These are phyloP conservation scores for Dryas drummondii DNA, from an alignment of 306 rosid species.

Conservation along the genomic window DNA sequence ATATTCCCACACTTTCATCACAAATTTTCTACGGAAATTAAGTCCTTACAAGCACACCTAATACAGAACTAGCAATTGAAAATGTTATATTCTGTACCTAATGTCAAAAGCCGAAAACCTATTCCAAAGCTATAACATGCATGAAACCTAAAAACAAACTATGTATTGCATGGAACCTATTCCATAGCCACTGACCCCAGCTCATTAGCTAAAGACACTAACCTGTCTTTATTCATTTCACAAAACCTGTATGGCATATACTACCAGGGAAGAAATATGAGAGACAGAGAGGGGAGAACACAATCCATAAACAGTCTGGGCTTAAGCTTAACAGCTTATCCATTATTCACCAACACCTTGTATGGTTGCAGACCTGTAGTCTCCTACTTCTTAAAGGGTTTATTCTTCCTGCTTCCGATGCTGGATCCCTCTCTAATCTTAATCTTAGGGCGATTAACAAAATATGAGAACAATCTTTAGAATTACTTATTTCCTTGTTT, in stretches of 20 bases:
- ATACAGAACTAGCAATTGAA: background rate
- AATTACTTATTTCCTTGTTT: conserved; percentile 16
- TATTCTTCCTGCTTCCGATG: conserved; percentile 22
- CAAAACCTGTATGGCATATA: background rate
- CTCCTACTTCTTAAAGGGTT: conserved; percentile 24
- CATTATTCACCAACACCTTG: background rate
- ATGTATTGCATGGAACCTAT: background rate
- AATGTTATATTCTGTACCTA: background rate
- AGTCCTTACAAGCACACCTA: background rate
- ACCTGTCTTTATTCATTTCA: background rate
- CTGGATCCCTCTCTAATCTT: conserved; percentile 30
- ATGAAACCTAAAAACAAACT: background rate
- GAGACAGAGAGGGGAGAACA: background rate
- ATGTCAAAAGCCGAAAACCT: background rate
- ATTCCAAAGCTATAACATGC: too few relatives aligned
- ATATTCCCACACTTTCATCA: conserved; percentile 6
- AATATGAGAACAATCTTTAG: conserved; percentile 23
- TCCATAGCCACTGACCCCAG: too few relatives aligned
- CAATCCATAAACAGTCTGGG: background rate
- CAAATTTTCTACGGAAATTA: conserved; percentile 15
- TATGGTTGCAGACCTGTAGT: background rate
- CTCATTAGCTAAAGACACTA: too few relatives aligned
- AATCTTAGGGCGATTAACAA: conserved; percentile 23
- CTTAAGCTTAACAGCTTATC: too few relatives aligned
- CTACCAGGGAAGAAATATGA: background rate